Percentiles rank a stretch among this genome's conserved stretches.
phyloP scores from a whole-genome alignment of 768 basidiomycete genomes.

The Mycena capillaripes region DNA sequence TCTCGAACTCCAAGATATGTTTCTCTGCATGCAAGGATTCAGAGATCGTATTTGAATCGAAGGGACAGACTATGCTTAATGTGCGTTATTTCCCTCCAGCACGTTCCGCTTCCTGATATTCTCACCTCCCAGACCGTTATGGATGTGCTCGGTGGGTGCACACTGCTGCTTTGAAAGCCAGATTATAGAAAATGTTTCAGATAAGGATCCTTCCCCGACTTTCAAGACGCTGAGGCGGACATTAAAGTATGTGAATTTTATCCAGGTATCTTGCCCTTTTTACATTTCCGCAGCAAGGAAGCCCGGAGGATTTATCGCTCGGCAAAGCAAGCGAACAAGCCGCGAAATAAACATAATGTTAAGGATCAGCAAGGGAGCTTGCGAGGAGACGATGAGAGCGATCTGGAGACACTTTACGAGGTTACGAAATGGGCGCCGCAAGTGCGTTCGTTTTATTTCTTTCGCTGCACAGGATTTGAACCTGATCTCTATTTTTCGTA shows the following conservation, averaged over 20 bases:
- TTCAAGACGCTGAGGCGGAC: conserved; percentile 4
- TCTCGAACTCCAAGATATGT: not conserved
- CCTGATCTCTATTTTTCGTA: too few species aligned
- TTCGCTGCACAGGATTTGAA: too few species aligned
- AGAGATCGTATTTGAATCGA: not conserved
- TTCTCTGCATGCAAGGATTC: conserved; percentile 23
- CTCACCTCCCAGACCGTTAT: not conserved
- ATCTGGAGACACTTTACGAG: too few species aligned
- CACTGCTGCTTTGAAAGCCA: not conserved
- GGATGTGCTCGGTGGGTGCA: not conserved
- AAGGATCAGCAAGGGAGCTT: too few species aligned
- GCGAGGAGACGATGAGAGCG: too few species aligned
- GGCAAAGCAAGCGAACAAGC: too few species aligned
- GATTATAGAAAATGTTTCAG: not conserved
- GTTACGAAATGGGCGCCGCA: too few species aligned
- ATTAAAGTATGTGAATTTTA: not conserved
- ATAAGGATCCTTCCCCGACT: not conserved
- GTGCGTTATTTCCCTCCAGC: not conserved
- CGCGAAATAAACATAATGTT: too few species aligned
- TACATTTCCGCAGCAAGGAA: too few species aligned
- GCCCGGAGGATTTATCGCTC: too few species aligned
- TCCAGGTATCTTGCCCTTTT: not conserved
- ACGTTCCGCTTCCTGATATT: not conserved
- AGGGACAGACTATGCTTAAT: not conserved
- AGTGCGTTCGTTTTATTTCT: too few species aligned